Percentiles rank a stretch among this genome's conserved stretches.
These are phyloP conservation scores for Capsicum baccatum DNA, from an alignment of 257 asterid species.

Conservation along the genomic window DNA sequence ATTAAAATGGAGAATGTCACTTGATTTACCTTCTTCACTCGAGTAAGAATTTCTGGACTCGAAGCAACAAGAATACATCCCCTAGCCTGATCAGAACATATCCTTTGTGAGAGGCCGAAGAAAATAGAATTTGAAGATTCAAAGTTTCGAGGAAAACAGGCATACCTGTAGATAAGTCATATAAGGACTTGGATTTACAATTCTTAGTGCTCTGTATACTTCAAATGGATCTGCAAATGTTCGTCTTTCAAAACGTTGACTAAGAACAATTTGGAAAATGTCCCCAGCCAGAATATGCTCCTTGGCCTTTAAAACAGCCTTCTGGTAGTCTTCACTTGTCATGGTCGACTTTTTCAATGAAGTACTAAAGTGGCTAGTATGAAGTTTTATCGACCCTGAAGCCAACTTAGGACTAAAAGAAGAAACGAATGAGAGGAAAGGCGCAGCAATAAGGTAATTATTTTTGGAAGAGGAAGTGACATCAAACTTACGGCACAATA, in stretches of 20 bases:
- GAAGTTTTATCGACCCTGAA: constrained; percentile 76
- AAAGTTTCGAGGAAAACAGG: constrained; percentile 36
- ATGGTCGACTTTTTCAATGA: constrained; percentile 71
- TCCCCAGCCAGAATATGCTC: constrained; percentile 98
- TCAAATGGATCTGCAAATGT: constrained; percentile 99
- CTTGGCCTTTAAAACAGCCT: constrained; percentile 81
- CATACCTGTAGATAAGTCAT: constrained; percentile 95
- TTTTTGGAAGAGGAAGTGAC: constrained; percentile 24
- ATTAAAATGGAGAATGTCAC: background rate
- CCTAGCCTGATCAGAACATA: constrained; percentile 65
- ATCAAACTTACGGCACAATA: constrained; percentile 65
- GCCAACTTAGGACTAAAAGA: constrained; percentile 76
- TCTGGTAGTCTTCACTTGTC: constrained; percentile 73
- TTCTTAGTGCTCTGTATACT: constrained; percentile 92
- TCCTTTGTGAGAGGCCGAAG: background rate
- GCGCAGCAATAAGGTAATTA: constrained; percentile 21
- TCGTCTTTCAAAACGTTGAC: constrained; percentile 94
- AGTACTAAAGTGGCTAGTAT: constrained; percentile 74
- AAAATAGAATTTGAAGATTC: constrained; percentile 28
- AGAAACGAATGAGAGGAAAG: constrained; percentile 31
- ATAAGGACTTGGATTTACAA: constrained; percentile 97
- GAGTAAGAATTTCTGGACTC: constrained; percentile 97
- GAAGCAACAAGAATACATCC: constrained; percentile 96
- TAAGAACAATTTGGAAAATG: constrained; percentile 94
- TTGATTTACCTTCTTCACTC: constrained; percentile 74